Conservation (phyloP, 148 eudicot species). For the Heliosperma pusillum region DNA sequence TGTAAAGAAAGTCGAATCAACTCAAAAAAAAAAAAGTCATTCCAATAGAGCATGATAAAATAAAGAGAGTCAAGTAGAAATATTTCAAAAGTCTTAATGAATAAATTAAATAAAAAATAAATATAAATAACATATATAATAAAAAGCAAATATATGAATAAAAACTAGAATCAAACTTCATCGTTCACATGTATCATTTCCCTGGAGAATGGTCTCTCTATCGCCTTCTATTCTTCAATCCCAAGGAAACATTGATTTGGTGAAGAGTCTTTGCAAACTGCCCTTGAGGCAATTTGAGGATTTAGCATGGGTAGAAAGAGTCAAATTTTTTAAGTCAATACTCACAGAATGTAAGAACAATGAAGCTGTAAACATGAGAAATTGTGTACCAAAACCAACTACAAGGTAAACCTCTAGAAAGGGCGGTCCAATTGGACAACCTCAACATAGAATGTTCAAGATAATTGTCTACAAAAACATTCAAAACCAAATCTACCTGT, state of each 20-base stretch:
- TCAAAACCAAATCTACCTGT: conserved; percentile 45
- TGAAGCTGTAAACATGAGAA: not conserved
- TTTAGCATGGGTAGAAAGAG: not conserved
- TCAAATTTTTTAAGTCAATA: not conserved
- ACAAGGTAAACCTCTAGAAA: not conserved
- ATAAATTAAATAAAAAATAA: too few species aligned
- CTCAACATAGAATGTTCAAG: not conserved
- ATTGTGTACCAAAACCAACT: not conserved
- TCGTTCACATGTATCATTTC: too few species aligned
- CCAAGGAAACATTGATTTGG: not conserved
- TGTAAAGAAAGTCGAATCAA: too few species aligned
- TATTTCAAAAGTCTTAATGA: too few species aligned
- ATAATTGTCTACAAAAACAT: not conserved
- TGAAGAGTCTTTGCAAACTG: not conserved
- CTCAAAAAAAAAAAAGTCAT: too few species aligned
- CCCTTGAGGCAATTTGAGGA: not conserved
- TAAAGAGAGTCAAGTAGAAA: too few species aligned
- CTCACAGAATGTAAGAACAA: not conserved
- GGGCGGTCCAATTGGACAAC: not conserved
- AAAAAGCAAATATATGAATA: too few species aligned
- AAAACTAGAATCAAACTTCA: too few species aligned
- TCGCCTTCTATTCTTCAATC: too few species aligned
- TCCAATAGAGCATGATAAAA: too few species aligned
- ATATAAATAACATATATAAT: too few species aligned
- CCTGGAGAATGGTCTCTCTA: too few species aligned